Evolutionary conservation across 2,329 filamentous ascomycete genomes (phyloP), one percentile per base, ranked within the genome.

Genomic region (Capronia coronata): DNA sequence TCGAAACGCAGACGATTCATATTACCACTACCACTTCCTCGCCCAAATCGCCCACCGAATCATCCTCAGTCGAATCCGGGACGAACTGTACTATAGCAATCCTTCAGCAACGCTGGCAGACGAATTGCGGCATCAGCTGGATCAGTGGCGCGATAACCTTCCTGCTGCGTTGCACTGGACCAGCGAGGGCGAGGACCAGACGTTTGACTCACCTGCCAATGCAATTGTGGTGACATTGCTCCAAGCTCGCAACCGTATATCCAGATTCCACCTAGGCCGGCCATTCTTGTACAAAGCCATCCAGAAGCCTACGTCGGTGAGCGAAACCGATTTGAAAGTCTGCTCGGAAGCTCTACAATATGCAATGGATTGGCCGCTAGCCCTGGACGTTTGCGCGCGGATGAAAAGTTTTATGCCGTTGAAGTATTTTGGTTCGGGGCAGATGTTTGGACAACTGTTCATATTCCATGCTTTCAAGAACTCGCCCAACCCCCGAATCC

Each of bases 11-110:
- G 73, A 76, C 47, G 74, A 77, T 51, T 71, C 75, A 1, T 74
- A 75, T 53, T 78, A 76, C 62, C 75, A 78, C 60, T 78, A 77
- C 49, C 75, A 78, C 55, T 78, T 78, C 53, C 69, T 78, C 4
- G 75, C 75, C 21, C 75, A 78, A 57, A 75, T 76, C 29, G 75
- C 75, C 5, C 75, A 78, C 59, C 71, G 75, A 39, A 77, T 77
- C 50, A 75, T 78, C 46, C 67, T 78, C 7, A 78, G 73, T 1
- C 71, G 75, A 5, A 71, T 46, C 61, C 66, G 34, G 63, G 69
- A 54, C 61, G 67, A 48, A 66, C 68, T 77, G 22, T 71, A 74
- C 45, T 71, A 76, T 54, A 75, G 68, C 41, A 62, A 76, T 27
- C 67, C 67, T 67, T 35, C 66, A 61, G 19, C 72, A 11, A 69